phyloP scores from a whole-genome alignment of 2,329 filamentous ascomycete genomes.

The Xylariaceae sp. region DNA sequence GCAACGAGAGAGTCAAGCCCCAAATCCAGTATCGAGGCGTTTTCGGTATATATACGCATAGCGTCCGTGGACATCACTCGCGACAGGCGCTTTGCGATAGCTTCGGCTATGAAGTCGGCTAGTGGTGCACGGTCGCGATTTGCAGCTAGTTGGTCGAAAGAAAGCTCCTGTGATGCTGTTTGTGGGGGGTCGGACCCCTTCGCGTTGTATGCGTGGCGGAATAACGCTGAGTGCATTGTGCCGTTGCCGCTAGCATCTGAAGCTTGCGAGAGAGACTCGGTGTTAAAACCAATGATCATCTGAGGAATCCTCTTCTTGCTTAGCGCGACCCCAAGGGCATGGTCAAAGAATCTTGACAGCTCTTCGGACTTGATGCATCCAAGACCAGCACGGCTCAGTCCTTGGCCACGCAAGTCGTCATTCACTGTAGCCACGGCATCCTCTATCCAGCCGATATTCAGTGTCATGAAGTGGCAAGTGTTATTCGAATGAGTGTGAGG shows the following conservation, averaged over 20 bases:
- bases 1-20: not conserved
- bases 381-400: not conserved
- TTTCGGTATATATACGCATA: not conserved
- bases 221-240: not conserved
- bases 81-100: not conserved
- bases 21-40: not conserved
- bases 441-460: constrained; percentile 16
- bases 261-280: not conserved
- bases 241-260: not conserved
- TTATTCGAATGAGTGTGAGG: not conserved
- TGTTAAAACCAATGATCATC: not conserved
- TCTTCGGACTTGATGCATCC: not conserved
- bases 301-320: not conserved
- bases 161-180: not conserved
- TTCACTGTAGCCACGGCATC: constrained; percentile 11
- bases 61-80: not conserved
- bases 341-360: not conserved
- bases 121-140: not conserved
- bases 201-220: not conserved
- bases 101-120: not conserved
- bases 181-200: not conserved
- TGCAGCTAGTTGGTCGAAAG: not conserved
- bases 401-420: not conserved
- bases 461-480: constrained; percentile 6
- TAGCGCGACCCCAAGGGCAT: not conserved